Evolutionary conservation across 2,329 filamentous ascomycete genomes (phyloP).

Genomic region (Fusarium chlamydosporum): DNA sequence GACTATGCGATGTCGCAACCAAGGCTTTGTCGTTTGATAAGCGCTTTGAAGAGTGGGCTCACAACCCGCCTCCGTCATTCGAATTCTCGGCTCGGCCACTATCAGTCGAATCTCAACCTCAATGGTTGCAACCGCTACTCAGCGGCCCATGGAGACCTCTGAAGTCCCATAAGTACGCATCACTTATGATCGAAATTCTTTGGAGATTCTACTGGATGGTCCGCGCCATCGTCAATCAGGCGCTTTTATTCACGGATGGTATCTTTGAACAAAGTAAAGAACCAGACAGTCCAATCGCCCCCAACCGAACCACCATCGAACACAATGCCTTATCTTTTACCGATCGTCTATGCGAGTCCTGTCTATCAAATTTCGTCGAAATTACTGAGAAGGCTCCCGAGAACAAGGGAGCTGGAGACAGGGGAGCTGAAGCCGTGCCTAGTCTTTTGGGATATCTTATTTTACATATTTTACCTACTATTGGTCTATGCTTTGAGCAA

Average conservation of each 20-base stretch:
- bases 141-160: background rate
- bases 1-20: background rate
- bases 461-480: background rate
- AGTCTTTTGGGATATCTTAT: background rate
- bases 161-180: background rate
- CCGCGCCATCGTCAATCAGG: background rate
- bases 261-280: background rate
- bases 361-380: background rate
- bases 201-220: constrained; percentile 1
- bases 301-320: background rate
- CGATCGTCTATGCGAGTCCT: background rate
- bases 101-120: background rate
- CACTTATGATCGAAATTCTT: background rate
- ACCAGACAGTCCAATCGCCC: background rate
- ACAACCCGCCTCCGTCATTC: background rate
- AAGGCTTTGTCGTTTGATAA: background rate
- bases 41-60: background rate
- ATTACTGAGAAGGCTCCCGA: background rate
- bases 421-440: background rate
- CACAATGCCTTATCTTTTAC: background rate
- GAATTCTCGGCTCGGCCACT: background rate
- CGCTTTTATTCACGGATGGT: background rate
- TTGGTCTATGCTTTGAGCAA: background rate
- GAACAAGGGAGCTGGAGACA: background rate
- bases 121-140: background rate